Evolutionary conservation across 202 grass and related monocot species (phyloP).

Genomic region (Cymbopogon flexuosus): DNA sequence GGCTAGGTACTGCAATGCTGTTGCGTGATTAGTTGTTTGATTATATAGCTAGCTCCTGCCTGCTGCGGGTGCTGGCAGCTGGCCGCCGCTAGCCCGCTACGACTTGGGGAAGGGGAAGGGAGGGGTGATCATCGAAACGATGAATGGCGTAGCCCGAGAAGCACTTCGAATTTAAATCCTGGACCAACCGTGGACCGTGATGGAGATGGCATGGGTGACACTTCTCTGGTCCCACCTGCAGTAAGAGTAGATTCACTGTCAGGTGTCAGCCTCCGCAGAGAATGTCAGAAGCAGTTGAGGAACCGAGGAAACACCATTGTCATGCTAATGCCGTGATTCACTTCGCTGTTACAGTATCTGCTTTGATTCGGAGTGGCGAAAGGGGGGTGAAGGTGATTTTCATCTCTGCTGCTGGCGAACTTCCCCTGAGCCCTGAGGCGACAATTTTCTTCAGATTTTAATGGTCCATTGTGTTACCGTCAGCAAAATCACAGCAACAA

Average conservation of each 20-base stretch:
- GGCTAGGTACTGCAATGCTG: not conserved
- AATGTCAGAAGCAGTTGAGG: not conserved
- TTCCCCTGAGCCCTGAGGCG: not conserved
- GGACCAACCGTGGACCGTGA: not conserved
- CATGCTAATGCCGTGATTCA: not conserved
- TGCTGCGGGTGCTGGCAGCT: not conserved
- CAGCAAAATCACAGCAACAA: not conserved
- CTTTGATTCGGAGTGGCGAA: not conserved
- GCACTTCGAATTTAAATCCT: conserved; percentile 17
- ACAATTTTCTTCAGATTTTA: not conserved
- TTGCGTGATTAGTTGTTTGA: not conserved
- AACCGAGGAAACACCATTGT: not conserved
- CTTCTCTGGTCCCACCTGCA: not conserved
- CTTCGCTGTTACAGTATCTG: not conserved
- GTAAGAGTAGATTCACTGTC: not conserved
- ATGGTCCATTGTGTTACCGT: not conserved
- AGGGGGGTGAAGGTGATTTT: not conserved
- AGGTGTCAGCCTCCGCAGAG: not conserved
- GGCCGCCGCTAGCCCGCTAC: not conserved
- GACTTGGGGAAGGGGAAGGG: conserved; percentile 3
- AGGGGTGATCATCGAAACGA: not conserved
- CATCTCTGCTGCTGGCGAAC: not conserved
- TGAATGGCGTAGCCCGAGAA: not conserved
- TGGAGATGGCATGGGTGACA: not conserved
- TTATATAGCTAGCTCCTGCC: conserved; percentile 18